Conservation (phyloP, 768 basidiomycete genomes). For the Lentinula lateritia region DNA sequence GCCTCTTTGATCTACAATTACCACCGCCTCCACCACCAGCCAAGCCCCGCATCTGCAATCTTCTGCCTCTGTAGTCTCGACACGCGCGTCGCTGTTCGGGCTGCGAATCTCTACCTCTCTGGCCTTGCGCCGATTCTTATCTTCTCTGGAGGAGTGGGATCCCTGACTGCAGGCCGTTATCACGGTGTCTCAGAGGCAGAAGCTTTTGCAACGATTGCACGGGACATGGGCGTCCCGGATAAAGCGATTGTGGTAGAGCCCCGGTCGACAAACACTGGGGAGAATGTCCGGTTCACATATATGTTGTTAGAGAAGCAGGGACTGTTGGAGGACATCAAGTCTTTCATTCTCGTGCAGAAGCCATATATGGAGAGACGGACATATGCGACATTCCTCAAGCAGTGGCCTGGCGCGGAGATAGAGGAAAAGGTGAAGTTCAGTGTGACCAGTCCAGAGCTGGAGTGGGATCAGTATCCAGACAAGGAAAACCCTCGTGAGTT, state of each 20-base stretch:
- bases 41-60: constrained; percentile 6
- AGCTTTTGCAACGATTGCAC: constrained; percentile 11
- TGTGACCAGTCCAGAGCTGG: constrained; percentile 12
- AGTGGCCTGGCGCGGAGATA: constrained; percentile 9
- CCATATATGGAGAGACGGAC: constrained; percentile 16
- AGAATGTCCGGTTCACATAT: constrained; percentile 13
- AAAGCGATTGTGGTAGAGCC: constrained; percentile 10
- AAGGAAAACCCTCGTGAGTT: constrained; percentile 9
- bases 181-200: constrained; percentile 7
- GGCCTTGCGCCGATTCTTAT: constrained; percentile 10
- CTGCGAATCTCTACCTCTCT: constrained; percentile 10
- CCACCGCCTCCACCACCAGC: constrained; percentile 9
- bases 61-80: constrained; percentile 14
- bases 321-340: neutral
- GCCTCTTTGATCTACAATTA: constrained; percentile 12
- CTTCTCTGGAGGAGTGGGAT: constrained; percentile 10
- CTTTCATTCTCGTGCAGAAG: constrained; percentile 14
- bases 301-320: constrained; percentile 4
- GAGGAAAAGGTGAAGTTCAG: constrained; percentile 2
- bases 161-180: constrained; percentile 8
- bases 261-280: constrained; percentile 12
- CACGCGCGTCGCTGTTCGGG: constrained; percentile 11
- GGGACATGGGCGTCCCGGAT: constrained; percentile 8
- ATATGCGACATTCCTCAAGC: constrained; percentile 14
- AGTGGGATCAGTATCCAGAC: constrained; percentile 12